A percentile compares a stretch with the other conserved stretches of the same genome.
phyloP scores from a whole-genome alignment of 176 grass and related monocot species.

The Hordeum vulgare region MorexV3_pseudomolecules_assembly NC_058522.1:540645141-540645640 shows the following conservation, averaged over 20 bases:
- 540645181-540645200: background rate
- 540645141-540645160: background rate
- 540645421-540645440: background rate
- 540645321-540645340: background rate
- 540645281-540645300: background rate
- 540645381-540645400: too few relatives aligned
- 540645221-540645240: background rate
- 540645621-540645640: too few relatives aligned
- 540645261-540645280: background rate
- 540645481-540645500: conserved; percentile 15
- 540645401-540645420: too few relatives aligned
- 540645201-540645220: background rate
- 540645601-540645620: background rate
- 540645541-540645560: conserved; percentile 6
- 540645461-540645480: background rate
- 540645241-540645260: background rate
- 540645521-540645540: background rate
- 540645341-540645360: background rate
- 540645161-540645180: background rate
- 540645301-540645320: background rate
- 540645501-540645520: conserved; percentile 3
- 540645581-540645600: conserved; percentile 16
- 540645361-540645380: background rate
- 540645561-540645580: conserved; percentile 8
- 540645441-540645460: background rate